Evolutionary conservation across 2,329 filamentous ascomycete genomes (phyloP), one percentile per base, ranked within the genome.

Genomic region (Erysiphe pulchra): DNA sequence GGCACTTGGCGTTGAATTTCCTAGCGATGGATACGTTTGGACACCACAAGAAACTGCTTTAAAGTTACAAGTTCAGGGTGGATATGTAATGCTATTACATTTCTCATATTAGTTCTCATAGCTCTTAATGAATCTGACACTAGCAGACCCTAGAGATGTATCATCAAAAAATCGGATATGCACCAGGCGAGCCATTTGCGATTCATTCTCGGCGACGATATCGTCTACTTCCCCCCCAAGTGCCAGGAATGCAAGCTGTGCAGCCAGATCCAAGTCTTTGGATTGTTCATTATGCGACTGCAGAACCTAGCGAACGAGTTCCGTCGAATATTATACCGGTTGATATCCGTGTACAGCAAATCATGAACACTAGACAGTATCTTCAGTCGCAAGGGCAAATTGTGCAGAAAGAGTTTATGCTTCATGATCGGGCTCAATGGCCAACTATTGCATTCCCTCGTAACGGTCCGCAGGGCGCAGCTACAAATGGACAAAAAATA

Each of bases 1-100:
- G 45, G 77, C 77, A 47, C 62, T 81, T 46, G 74, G 73, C 4
- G 75, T 71, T 1, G 78, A 76, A 54, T 92, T 86, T 58, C 77
- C 87, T 9, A 92, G 80, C 33, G 87, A 98, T 64, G 90, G 90
- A 42, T 92, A 86, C 59, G 69, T 94, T 16, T 98, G 86, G 86
- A 77, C 77, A 14, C 80, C 85, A 53, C 71, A 74, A 6, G 87
- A 98, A 63, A 70, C 77, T 45, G 73, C 73, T 39, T 87, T 77
- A 53, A 76, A 77, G 50, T 76, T 85, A 50, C 80, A 92, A 46
- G 62, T 75, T 48, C 71, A 77, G 50, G 65, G 67, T 50, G 77
- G 77, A 52, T 80, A 77, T 60, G 74, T 77, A 67, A 55, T 68
- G 58, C 39, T n/a, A 9, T 40, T 41, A 20, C 33, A 16, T 13